Base-by-base conservation (phyloP, 352 stramenopile genomes). In the Pythium aristosporum region DNA sequence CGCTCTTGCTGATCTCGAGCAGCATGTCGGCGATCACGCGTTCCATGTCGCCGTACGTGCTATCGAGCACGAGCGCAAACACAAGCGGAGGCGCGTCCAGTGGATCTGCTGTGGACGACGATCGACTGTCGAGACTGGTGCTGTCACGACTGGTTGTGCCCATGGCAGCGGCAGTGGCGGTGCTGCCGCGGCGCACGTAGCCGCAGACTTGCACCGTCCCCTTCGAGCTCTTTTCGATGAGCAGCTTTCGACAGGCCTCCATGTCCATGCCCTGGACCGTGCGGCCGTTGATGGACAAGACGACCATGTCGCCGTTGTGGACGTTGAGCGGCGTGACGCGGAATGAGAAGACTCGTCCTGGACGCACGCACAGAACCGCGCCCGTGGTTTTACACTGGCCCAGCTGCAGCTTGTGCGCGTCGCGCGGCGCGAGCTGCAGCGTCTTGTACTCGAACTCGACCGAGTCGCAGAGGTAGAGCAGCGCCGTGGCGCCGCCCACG, bases 1-100 rank as follows among this genome's bases (percentile, higher is more conserved):
- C 84, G 25, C 84, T 93, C 57, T 80, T 79, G 44, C 71, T 79
- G 54, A 93, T 77, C 74, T 88, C 85, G 11, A 71, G 47, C 8
- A 93, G 65, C 80, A 89, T 88, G 74, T 93, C 84, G 54, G 73
- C 72, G 52, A 93, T 79, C 23, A 93, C 81, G 57, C 79, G 76
- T 64, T 90, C 76, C 79, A 93, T 85, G 51, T 93, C 84, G 48
- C 80, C 80, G 49, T 88, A 93, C 8, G 76, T 75, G 32, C 77
- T 85, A 63, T 93, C 84, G 8, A 86, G 57, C 7, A 70, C 75
- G 18, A 91, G 42, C 4, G 72, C 80, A 67, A 86, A 86, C 2
- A 91, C 77, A 32, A 93, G 90, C 15, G 57, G 53, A 12, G 11
- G 44, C 18, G 30, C 39, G 12, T 61, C 23, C 20, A 20, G 53